Conservation (phyloP, 2,329 filamentous ascomycete genomes). For the Aspergillus fischeri region DNA sequence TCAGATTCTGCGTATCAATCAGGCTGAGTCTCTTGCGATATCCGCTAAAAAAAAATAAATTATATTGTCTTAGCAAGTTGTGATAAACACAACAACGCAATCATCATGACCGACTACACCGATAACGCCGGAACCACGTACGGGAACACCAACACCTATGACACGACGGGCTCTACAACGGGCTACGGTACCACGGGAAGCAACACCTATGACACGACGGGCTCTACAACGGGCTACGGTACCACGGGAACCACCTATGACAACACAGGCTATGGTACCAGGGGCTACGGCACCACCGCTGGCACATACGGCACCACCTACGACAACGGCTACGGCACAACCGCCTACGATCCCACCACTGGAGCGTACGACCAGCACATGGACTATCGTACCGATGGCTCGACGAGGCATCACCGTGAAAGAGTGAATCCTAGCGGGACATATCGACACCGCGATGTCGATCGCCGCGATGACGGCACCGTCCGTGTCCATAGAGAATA, state of each 20-base stretch:
- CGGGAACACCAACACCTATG: neutral
- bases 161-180: neutral
- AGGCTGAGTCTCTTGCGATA: neutral
- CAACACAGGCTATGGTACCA: constrained; percentile 11
- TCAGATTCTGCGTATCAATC: neutral
- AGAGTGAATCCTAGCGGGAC: constrained; percentile 25
- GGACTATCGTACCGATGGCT: constrained; percentile 25
- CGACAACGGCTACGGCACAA: constrained; percentile 24
- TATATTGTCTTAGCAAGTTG: neutral
- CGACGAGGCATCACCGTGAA: constrained; percentile 29
- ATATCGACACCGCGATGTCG: constrained; percentile 33
- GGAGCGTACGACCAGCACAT: constrained; percentile 33
- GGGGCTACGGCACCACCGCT: constrained; percentile 8
- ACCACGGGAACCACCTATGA: constrained; percentile 11
- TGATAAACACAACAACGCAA: neutral
- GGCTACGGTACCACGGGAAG: constrained; percentile 13
- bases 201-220: constrained; percentile 9
- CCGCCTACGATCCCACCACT: constrained; percentile 21
- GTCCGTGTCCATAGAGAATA: constrained; percentile 30
- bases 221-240: constrained; percentile 7
- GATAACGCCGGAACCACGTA: constrained; percentile 6
- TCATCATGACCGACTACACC: constrained; percentile 6
- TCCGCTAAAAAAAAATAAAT: neutral
- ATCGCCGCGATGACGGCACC: constrained; percentile 26
- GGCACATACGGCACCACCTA: constrained; percentile 20